phyloP scores from a whole-genome alignment of 306 rosid genomes.

The Prunus fruticosa region DNA sequence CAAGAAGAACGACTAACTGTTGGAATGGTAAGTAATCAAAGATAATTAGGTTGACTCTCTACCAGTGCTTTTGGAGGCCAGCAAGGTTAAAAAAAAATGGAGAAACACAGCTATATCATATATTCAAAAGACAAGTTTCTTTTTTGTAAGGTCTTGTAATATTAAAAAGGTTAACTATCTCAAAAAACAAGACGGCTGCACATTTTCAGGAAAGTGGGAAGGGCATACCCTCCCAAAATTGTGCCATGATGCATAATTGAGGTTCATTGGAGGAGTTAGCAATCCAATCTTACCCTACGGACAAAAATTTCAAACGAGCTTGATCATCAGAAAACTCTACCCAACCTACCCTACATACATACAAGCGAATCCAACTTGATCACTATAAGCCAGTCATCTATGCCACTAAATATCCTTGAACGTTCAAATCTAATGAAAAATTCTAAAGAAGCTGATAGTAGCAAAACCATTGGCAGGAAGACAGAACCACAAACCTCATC shows the following conservation, averaged over 20 bases:
- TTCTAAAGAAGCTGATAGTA: background rate
- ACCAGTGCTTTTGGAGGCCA: background rate
- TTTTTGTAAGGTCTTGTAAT: background rate
- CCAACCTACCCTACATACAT: background rate
- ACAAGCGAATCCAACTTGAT: background rate
- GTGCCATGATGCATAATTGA: background rate
- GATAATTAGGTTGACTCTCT: background rate
- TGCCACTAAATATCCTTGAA: background rate
- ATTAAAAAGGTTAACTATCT: background rate
- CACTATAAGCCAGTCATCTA: background rate
- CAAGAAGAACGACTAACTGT: background rate
- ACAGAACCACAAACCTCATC: slow-evolving; percentile 67
- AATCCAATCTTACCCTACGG: background rate
- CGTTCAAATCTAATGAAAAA: background rate
- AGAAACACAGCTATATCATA: background rate
- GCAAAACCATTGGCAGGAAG: background rate
- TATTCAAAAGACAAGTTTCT: background rate
- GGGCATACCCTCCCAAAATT: background rate
- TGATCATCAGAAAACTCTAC: background rate
- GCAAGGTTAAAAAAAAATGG: background rate
- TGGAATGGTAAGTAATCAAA: background rate
- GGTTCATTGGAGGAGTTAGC: background rate
- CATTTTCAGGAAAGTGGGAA: background rate
- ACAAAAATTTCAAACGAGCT: background rate
- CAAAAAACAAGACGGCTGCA: background rate